Percentiles rank a stretch among this genome's conserved stretches.
phyloP scores from a whole-genome alignment of 176 grass and related monocot genomes.

The Olyra latifolia region DNA sequence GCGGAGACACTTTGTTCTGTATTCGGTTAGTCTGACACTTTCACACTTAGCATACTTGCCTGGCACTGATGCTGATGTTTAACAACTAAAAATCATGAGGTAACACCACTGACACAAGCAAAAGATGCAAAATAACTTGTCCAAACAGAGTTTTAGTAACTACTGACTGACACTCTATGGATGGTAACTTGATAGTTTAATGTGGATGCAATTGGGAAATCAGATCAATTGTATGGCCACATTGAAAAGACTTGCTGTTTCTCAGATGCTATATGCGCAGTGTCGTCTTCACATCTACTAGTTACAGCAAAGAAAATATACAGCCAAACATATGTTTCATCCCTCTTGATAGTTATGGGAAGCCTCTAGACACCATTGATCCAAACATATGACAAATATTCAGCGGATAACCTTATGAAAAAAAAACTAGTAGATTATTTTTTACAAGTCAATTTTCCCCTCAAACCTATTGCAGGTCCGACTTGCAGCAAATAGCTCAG shows the following conservation, averaged over 20 bases:
- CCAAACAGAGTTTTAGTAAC: background rate
- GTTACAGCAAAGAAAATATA: conserved; percentile 8
- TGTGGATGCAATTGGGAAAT: background rate
- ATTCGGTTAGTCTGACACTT: background rate
- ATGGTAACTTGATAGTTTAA: background rate
- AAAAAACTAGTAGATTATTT: background rate
- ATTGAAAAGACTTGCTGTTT: conserved; percentile 6
- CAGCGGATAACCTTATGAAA: background rate
- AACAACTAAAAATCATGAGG: background rate
- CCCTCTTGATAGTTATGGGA: background rate
- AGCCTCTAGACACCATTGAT: background rate
- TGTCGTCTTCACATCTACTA: background rate
- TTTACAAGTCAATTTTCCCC: background rate
- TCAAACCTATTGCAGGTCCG: conserved; percentile 40
- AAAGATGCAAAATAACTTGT: background rate
- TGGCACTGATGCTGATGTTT: background rate
- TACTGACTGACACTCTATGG: background rate
- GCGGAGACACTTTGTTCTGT: background rate
- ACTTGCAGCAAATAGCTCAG: conserved; percentile 60
- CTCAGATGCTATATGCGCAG: conserved; percentile 45
- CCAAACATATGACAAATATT: background rate
- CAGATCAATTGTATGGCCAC: background rate
- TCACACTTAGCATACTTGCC: background rate
- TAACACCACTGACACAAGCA: background rate
- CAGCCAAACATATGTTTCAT: background rate